Conservation (phyloP, 2,329 filamentous ascomycete species). For the Capronia americana region DNA sequence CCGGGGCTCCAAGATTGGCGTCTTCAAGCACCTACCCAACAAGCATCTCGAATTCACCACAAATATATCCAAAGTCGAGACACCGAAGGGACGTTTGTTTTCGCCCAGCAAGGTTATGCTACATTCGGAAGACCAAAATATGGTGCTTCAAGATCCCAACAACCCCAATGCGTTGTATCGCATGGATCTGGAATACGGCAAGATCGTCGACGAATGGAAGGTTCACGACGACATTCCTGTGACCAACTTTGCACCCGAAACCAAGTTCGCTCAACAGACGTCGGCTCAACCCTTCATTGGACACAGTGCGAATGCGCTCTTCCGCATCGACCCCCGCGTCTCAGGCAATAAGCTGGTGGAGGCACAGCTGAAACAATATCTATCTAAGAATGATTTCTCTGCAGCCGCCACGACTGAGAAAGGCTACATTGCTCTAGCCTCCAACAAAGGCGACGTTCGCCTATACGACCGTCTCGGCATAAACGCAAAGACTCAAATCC, state of each 20-base stretch:
- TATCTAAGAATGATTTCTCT: conserved; percentile 96
- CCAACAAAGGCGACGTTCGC: conserved; percentile 96
- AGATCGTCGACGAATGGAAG: conserved; percentile 98
- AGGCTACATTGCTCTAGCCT: conserved; percentile 94
- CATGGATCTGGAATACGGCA: conserved; percentile 98
- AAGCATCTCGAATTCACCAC: conserved; percentile 95
- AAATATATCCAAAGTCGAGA: conserved; percentile 94
- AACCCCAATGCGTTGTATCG: conserved; percentile 92
- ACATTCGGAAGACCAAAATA: conserved; percentile 85
- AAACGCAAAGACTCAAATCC: conserved; percentile 96
- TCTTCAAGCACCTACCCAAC: conserved; percentile 94
- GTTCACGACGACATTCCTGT: conserved; percentile 95
- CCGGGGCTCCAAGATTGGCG: conserved; percentile 95
- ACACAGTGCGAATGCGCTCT: conserved; percentile 89
- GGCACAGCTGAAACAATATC: conserved; percentile 91
- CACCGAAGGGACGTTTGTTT: conserved; percentile 84
- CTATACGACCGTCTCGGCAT: conserved; percentile 96
- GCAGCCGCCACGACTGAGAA: conserved; percentile 93
- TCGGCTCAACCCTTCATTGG: conserved; percentile 93
- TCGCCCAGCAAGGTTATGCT: conserved; percentile 97
- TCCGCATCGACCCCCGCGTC: conserved; percentile 89
- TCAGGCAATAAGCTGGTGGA: conserved; percentile 92
- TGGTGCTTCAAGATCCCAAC: conserved; percentile 81
- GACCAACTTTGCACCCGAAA: conserved; percentile 89
- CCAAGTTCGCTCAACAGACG: conserved; percentile 97